Conservation (phyloP, 1,284 basidiomycete species). For the Takashimella tepidaria region DNA sequence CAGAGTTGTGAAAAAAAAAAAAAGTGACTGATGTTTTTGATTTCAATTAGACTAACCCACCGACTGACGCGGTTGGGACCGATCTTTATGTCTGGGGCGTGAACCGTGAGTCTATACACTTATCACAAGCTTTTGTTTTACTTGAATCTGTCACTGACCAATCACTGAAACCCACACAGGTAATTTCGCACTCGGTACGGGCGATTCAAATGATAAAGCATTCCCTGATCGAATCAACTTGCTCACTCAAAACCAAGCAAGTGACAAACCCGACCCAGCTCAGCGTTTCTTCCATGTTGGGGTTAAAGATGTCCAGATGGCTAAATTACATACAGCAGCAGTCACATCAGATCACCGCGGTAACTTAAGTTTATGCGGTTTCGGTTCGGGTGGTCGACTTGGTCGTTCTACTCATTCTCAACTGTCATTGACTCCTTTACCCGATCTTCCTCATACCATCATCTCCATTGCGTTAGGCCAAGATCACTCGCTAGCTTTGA, state of each 20-base stretch:
- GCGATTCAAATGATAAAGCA: slow-evolving; percentile 70
- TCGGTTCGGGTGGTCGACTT: slow-evolving; percentile 75
- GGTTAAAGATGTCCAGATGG: slow-evolving; percentile 69
- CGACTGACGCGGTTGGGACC: slow-evolving; percentile 49
- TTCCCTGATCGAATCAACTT: slow-evolving; percentile 72
- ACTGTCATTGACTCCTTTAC: slow-evolving; percentile 61
- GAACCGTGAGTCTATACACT: slow-evolving; percentile 58
- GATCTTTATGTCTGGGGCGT: slow-evolving; percentile 88
- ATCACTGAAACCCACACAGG: slow-evolving; percentile 43
- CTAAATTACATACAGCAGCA: slow-evolving; percentile 72
- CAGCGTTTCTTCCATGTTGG: slow-evolving; percentile 52
- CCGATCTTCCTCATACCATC: slow-evolving; percentile 57
- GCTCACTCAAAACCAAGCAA: slow-evolving; percentile 50
- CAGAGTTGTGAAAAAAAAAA: too few species aligned
- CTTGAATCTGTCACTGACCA: too few species aligned
- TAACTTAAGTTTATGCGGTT: slow-evolving; percentile 81
- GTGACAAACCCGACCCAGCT: slow-evolving; percentile 36
- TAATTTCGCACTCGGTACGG: slow-evolving; percentile 78
- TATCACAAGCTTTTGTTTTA: too few species aligned
- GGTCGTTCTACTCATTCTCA: slow-evolving; percentile 76
- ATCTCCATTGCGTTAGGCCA: slow-evolving; percentile 75
- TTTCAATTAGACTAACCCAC: slow-evolving; percentile 54
- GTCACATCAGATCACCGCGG: slow-evolving; percentile 66
- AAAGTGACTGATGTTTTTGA: slow-evolving; percentile 23
- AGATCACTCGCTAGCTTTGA: slow-evolving; percentile 88